Conservation (phyloP, 805 yeast species). For the Candida pseudoglaebosa region DNA sequence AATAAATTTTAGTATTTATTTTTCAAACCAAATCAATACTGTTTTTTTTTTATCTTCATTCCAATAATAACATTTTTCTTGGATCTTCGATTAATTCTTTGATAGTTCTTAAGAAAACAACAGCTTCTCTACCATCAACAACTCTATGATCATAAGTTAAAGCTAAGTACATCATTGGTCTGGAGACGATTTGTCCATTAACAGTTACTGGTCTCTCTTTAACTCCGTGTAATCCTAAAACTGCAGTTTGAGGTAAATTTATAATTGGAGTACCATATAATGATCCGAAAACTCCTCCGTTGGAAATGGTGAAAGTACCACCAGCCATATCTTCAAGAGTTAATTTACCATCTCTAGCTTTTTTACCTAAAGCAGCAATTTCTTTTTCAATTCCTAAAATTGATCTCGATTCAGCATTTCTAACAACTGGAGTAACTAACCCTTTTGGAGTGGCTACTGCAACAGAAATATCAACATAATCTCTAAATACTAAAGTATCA, state of each 20-base stretch:
- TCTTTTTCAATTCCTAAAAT: conserved; percentile 88
- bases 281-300: conserved; percentile 99
- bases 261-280: conserved; percentile 97
- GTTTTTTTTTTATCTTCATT: too few relatives aligned
- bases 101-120: conserved; percentile 90
- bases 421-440: conserved; percentile 93
- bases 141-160: conserved; percentile 98
- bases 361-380: conserved; percentile 73
- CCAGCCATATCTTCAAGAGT: conserved; percentile 98
- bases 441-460: conserved; percentile 99
- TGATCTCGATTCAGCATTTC: conserved; percentile 90
- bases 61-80: conserved; percentile 79
- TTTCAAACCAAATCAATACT: neutral
- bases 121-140: conserved; percentile 98
- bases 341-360: conserved; percentile 96
- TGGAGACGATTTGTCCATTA: conserved; percentile 89
- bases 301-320: conserved; percentile 97
- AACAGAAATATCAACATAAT: conserved; percentile 89
- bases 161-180: conserved; percentile 99
- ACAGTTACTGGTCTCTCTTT: conserved; percentile 97
- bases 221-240: conserved; percentile 93
- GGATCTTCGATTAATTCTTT: conserved; percentile 99
- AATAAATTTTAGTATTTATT: too few relatives aligned
- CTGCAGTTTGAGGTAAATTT: conserved; percentile 98
- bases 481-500: conserved; percentile 92